Conservation (phyloP, 2,329 filamentous ascomycete genomes). For the Phaeosphaeriaceae sp. region DNA sequence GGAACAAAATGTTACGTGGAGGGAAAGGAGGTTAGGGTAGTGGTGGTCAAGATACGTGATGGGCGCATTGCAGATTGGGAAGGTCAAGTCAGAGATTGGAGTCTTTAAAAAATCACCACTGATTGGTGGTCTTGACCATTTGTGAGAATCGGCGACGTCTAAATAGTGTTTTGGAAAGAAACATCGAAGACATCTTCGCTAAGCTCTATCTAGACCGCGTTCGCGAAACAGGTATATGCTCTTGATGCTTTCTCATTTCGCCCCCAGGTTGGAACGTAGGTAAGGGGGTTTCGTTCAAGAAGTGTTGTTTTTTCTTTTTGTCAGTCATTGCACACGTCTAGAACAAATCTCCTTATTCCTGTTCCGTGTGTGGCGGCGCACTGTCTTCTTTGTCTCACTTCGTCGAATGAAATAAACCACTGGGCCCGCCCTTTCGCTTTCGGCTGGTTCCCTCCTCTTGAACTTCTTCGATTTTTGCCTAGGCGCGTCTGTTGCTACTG, state of each 20-base stretch:
- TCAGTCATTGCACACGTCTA: background rate
- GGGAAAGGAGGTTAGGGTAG: constrained; percentile 83
- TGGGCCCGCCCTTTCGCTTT: background rate
- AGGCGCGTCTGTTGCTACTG: too few relatives aligned
- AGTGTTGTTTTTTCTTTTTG: background rate
- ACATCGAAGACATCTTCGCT: background rate
- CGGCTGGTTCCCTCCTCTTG: background rate
- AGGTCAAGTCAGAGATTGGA: constrained; percentile 86
- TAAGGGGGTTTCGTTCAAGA: background rate
- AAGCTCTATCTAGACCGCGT: too few relatives aligned
- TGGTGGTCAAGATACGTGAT: constrained; percentile 82
- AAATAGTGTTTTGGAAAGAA: background rate
- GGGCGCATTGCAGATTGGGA: constrained; percentile 95
- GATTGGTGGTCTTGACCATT: too few relatives aligned
- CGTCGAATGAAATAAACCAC: background rate
- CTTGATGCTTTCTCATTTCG: background rate
- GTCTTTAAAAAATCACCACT: too few relatives aligned
- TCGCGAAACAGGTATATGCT: background rate
- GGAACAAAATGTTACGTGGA: constrained; percentile 74
- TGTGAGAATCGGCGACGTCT: too few relatives aligned
- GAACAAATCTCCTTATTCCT: background rate
- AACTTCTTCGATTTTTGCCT: too few relatives aligned
- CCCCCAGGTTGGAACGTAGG: background rate
- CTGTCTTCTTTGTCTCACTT: constrained; percentile 10
- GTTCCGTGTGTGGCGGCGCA: constrained; percentile 3